Evolutionary conservation across 306 rosid species (phyloP), one percentile per base, ranked within the genome.

Genomic region (Glycine soja): DNA sequence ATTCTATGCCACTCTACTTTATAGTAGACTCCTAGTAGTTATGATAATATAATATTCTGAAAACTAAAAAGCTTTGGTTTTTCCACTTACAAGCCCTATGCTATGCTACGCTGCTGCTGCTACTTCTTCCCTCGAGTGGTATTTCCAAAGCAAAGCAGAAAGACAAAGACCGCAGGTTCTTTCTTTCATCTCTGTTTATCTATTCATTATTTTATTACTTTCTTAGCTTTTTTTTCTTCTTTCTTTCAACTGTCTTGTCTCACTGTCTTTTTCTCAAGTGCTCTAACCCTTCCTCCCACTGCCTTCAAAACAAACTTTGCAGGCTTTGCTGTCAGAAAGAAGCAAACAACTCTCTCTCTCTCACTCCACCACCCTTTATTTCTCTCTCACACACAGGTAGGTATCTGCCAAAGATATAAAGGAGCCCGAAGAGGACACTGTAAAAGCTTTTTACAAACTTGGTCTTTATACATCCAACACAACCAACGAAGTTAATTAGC

Each of bases 191-290:
- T 74, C 87, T 78, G 79, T 45, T 45, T 50, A 43, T 56, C 73
- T 50, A 68, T 82, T 14, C 0, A 57, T 16, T 70, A 72, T 71
- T 64, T 72, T 80, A 63, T 53, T 34, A 40, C 63, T 70, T 80
- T 24, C 30, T 9, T 18, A 42, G 0, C 45, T 54, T 56, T 59
- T 68, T 54, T 47, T 74, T 76, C 82, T 45, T 1, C 40, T 0
- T 87, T 56, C 86, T 89, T n/a, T n/a, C 91, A 87, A 85, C 87
- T 88, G 97, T 93, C 99, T 89, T 93, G 95, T 91, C 97, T 89
- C 79, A 83, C 84, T 84, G 90, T 89, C 95, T 87, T 90, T 88
- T 88, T 88, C 89, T 89, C 97, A 88, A 93, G 94, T 90, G 97
- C 97, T 86, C 90, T 56, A 46, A 34, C 48, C 74, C 90, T 80